Evolutionary conservation across 2,329 filamentous ascomycete species (phyloP), one percentile per base, ranked within the genome.

Genomic region (Penicillium digitatum): DNA sequence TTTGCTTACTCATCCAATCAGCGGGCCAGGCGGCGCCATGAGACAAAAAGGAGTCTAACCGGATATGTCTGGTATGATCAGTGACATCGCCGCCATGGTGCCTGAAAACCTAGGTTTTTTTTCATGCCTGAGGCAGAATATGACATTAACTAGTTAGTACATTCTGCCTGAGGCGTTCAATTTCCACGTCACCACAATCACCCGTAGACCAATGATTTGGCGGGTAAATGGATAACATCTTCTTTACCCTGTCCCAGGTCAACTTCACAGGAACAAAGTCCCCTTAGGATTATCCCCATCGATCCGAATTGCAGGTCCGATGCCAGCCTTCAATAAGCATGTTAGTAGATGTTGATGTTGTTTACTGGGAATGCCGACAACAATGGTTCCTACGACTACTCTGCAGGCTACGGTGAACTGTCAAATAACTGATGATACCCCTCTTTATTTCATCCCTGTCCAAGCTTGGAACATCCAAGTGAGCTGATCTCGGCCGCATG

Each of bases 401-500:
- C n/a, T 1, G 11, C 9, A 32, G 9, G 7, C 26, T 22, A 18
- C 20, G 3, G 2, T 20, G 1, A 31, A 31, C 16, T 22, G 16
- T 10, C 1, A 10, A 44, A 16, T 16, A 10, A 3, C n/a, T 12
- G 1, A 31, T 10, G 24, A 14, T 12, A 27, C 18, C 14, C 16
- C 24, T 27, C 10, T 18, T 44, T 1, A 7, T 45, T 34, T 44
- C 26, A n/a, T 16, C 18, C 27, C 12, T 45, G 18, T 12, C 3
- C 9, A 29, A 29, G 5, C 26, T 27, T 27, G 6, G 26, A 27
- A 27, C 18, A 16, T 31, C 3, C n/a, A 22, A 16, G 10, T 2
- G 18, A 20, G 12, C 37, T 22, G 10, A 26, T 26, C 20, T 32
- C 39, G 42, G 29, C 61, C 59, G 66, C 65, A 64, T 67, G 64